Base-by-base conservation (phyloP, 495 filamentous ascomycete genomes). In the Chaetomium cochliodes region DNA sequence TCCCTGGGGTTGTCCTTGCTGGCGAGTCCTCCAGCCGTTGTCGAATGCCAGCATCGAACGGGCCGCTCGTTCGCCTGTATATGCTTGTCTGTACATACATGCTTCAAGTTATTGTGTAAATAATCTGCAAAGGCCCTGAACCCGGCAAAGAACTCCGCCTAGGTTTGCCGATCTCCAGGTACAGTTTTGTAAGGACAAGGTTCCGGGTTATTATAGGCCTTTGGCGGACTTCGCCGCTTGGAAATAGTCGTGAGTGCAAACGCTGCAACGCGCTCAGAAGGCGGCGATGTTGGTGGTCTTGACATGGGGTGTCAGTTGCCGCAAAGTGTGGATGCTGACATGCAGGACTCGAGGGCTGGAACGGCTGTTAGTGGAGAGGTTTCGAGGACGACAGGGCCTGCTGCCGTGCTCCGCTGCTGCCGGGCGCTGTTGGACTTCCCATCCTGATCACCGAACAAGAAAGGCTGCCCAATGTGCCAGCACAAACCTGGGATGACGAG, bases 381-480 rank as follows among this genome's bases (percentile, higher is more conserved):
- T 57, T 57, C 9, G 15, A 5, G 9, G 20, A 23, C 22, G 18
- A 15, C 13, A 9, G 37, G 33, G 33, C 33, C 33, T 37, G 33
- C 33, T 25, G 33, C 18, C 13, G 33, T 57, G 33, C 30, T 56
- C 16, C 44, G 58, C n/a, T 37, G 28, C 33, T 60, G 56, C 23
- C 22, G 41, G 41, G 41, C 33, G 13, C 12, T 44, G 41, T 42
- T 44, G 42, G 20, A 49, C 25, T 49, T 20, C n/a, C n/a, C n/a
- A n/a, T 37, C 33, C 1, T 37, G 42, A 49, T 9, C 0, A 22
- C 8, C 25, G n/a, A 18, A 20, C 46, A 8, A 60, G 26, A 58
- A 53, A 26, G 6, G 60, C 23, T 46, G 60, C 60, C 51, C 60
- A 55, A 63, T 54, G 26, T 55, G 60, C 60, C 60, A 55, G 18